Evolutionary conservation across 805 yeast species (phyloP).

Genomic region (Candida rishiriensis): DNA sequence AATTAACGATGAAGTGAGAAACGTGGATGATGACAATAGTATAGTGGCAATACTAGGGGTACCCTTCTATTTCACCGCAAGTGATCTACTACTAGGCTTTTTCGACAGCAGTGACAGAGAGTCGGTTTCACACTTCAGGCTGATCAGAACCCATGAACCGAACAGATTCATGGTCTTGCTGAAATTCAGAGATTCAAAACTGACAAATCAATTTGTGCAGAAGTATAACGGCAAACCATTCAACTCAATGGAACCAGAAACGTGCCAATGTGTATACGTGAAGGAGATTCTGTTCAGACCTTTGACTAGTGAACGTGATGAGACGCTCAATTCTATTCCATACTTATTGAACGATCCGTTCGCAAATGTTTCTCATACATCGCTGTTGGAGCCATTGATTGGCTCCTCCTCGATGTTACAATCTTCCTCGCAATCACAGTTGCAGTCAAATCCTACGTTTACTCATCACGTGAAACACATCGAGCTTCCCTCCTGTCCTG

Average conservation of each 20-base stretch:
- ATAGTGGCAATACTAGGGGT: conserved; percentile 79
- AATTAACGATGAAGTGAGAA: conserved; percentile 9
- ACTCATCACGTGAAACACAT: conserved; percentile 5
- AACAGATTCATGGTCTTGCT: conserved; percentile 73
- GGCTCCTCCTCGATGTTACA: conserved; percentile 16
- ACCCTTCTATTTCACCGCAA: conserved; percentile 82
- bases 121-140: conserved; percentile 64
- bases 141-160: conserved; percentile 60
- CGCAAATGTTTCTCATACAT: conserved; percentile 29
- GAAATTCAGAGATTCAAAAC: conserved; percentile 55
- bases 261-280: conserved; percentile 73
- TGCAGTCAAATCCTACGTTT: not conserved
- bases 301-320: conserved; percentile 18
- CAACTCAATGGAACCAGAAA: conserved; percentile 85
- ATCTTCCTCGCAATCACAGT: not conserved
- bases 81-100: conserved; percentile 70
- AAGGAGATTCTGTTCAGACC: conserved; percentile 49
- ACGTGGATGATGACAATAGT: conserved; percentile 48
- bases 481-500: conserved; percentile 91
- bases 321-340: conserved; percentile 40
- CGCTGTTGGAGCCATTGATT: not conserved
- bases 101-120: conserved; percentile 59
- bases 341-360: conserved; percentile 72
- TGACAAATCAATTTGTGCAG: conserved; percentile 62
- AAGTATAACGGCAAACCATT: conserved; percentile 69